These are phyloP conservation scores for Sabuloglossum arenarium DNA, from an alignment of 495 filamentous ascomycete genomes.

Conservation along the genomic window DNA sequence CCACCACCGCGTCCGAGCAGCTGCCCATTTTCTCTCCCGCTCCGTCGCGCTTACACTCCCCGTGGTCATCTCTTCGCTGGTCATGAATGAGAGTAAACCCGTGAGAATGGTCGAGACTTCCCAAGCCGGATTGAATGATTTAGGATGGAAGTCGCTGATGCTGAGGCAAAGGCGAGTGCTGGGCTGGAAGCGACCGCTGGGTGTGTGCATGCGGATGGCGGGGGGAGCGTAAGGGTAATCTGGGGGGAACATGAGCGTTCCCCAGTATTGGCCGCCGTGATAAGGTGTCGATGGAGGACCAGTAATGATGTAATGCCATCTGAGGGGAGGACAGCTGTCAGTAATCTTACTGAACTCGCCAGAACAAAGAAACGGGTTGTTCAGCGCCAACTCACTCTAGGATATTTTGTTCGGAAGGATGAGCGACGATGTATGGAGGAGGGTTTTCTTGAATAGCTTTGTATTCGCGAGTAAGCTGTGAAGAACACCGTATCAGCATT, in stretches of 20 bases:
- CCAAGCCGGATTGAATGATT: conserved; percentile 98
- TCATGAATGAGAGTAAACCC: conserved; percentile 92
- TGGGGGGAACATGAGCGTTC: conserved; percentile 81
- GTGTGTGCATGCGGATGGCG: conserved; percentile 97
- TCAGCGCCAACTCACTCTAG: conserved; percentile 45
- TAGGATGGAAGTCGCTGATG: conserved; percentile 93
- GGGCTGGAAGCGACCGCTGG: conserved; percentile 84
- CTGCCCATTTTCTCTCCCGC: conserved; percentile 55
- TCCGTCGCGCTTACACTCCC: conserved; percentile 68
- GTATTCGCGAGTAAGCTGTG: conserved; percentile 81
- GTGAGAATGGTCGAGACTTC: conserved; percentile 92
- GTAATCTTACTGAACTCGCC: neutral
- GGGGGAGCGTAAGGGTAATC: conserved; percentile 96
- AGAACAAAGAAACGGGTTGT: neutral
- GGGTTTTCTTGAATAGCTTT: conserved; percentile 79
- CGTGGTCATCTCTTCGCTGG: conserved; percentile 95
- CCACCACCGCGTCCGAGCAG: conserved; percentile 78
- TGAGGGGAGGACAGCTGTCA: conserved; percentile 11
- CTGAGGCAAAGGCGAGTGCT: conserved; percentile 80
- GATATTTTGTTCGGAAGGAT: conserved; percentile 88
- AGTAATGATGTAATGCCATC: conserved; percentile 97
- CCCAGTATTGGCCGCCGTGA: conserved; percentile 93
- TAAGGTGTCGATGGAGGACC: conserved; percentile 92
- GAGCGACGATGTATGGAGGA: conserved; percentile 80
- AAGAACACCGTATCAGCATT: conserved; percentile 1